Evolutionary conservation across 352 stramenopile species (phyloP), one percentile per base, ranked within the genome.

Genomic region (Pythium diclinum): DNA sequence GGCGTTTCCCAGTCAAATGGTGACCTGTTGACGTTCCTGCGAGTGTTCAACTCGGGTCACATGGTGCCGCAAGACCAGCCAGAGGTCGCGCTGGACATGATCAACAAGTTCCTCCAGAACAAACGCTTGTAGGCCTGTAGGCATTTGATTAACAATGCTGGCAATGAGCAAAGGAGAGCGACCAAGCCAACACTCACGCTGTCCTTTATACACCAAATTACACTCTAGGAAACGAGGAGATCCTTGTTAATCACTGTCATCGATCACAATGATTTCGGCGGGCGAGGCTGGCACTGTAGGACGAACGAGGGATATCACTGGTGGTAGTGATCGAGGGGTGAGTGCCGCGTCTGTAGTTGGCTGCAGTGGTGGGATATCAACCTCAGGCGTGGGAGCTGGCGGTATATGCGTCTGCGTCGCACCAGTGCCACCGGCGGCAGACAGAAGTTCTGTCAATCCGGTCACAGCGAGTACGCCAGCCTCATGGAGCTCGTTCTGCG

Each of bases 81-180:
- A 1, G 56, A 60, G 10, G 73, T 83, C 7, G 47, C 78, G 32
- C 65, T 87, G 28, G 71, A 69, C 54, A 81, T 91, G 66, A 72
- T 89, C 57, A 74, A 78, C 52, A 73, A 70, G 51, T 89, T 92
- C 75, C 69, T 92, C 28, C 34, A 48, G n/a, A 69, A 74, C 40
- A 40, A 81, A 48, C 5, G 38, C 1, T 65, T 86, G 10, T 76
- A 54, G 47, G 25, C 25, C 25, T 28, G 25, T 28, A 28, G 25
- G 25, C 25, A 28, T 28, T 28, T 28, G 25, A 28, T 28, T 28
- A 28, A 28, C 25, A 28, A 28, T 28, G 25, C 25, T 28, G 25
- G 25, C 25, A 28, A 28, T 28, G 25, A 28, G 25, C 25, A 28
- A 28, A 28, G 25, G 25, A 28, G 25, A 28, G 25, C 25, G 25